phyloP scores from a whole-genome alignment of 805 yeast genomes.

The Ogataea ganodermae region DNA sequence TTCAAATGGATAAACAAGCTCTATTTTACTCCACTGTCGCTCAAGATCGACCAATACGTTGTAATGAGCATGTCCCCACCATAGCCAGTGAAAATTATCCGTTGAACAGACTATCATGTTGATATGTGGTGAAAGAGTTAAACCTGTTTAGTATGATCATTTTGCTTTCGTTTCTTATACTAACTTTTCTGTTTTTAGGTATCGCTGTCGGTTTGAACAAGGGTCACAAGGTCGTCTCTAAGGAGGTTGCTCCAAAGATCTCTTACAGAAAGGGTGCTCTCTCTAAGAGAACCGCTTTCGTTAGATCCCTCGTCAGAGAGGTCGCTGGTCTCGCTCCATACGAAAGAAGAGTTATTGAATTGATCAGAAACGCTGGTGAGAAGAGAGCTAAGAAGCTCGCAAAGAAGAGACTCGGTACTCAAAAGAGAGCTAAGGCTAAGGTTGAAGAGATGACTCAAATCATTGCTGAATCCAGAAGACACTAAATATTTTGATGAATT shows the following conservation, averaged over 20 bases:
- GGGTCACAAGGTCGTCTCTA: constrained; percentile 93
- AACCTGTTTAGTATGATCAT: neutral
- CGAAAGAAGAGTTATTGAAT: constrained; percentile 99
- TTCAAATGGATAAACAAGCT: no score
- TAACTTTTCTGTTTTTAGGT: constrained; percentile 49
- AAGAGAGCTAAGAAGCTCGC: constrained; percentile 99
- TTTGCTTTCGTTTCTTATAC: constrained; percentile 7
- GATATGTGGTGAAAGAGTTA: no score
- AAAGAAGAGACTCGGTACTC: constrained; percentile 99
- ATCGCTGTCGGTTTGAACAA: constrained; percentile 99
- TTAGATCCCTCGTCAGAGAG: constrained; percentile 93
- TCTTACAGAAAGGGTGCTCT: constrained; percentile 96
- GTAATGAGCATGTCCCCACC: no score
- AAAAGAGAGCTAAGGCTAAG: constrained; percentile 99
- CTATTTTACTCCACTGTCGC: no score
- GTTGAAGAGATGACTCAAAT: constrained; percentile 97
- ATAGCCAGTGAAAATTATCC: no score
- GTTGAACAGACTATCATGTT: no score
- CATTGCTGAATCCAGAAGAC: constrained; percentile 97
- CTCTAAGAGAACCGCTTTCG: constrained; percentile 94
- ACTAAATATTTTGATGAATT: constrained; percentile 44
- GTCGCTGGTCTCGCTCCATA: constrained; percentile 99
- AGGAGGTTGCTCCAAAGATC: constrained; percentile 83
- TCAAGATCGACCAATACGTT: no score
- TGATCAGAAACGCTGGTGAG: constrained; percentile 99